Evolutionary conservation across 257 asterid species (phyloP), one percentile per base, ranked within the genome.

Genomic region (Plantago elongata): DNA sequence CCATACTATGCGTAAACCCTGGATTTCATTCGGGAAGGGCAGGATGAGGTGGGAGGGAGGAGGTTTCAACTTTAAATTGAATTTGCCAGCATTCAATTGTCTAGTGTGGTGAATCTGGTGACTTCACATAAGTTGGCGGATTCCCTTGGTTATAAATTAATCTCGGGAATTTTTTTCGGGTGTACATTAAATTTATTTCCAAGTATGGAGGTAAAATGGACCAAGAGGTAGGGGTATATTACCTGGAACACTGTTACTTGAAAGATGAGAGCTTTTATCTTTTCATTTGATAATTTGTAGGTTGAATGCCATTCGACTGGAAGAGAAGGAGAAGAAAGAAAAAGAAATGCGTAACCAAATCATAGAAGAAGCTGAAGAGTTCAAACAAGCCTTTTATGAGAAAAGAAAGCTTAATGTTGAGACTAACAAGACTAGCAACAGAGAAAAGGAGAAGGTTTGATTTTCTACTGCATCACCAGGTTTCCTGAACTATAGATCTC

Each of bases 261-360:
- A 6, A 4, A 29, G 54, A 44, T 14, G 30, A 48, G 46, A 42
- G 16, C 15, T 58, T 59, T 22, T 56, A 46, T 51, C 58, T 50
- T 49, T 72, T 51, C 54, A 16, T 44, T 22, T 54, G 57, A 40
- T 61, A 66, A 45, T 34, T 58, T 74, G 68, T 86, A 92, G 99
- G 84, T 85, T 61, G 72, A 92, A 92, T 68, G 74, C 95, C 44
- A 88, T 86, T 70, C 81, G 95, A 27, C 95, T 89, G 54, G 99
- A 87, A 79, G 99, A 89, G 89, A 92, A 92, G 80, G 99, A 92
- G 81, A 89, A 84, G 82, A 67, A 22, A 79, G 99, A 92, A 76
- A 89, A 86, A 66, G 89, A 84, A 72, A 42, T 75, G 78, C 81
- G 97, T 46, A 81, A 58, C 90, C 90, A 79, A 79, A 92, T 92